Evolutionary conservation across 2,329 filamentous ascomycete genomes (phyloP).

Genomic region (Coniosporium uncinatum): DNA sequence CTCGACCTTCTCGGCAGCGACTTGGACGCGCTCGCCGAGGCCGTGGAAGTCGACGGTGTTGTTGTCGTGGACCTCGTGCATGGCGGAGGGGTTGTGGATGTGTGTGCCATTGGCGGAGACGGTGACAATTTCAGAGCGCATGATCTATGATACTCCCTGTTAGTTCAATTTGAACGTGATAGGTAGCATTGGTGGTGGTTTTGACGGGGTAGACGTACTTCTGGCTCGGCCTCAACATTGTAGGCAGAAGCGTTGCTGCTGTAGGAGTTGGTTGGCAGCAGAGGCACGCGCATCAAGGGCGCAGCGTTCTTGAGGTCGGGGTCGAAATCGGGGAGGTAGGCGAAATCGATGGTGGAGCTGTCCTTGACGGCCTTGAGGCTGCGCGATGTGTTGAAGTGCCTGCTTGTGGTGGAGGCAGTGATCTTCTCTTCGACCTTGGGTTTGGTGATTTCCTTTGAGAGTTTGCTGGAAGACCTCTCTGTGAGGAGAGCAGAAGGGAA

Average conservation of each 20-base stretch:
- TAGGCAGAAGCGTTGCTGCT: not conserved
- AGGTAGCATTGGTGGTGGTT: not conserved
- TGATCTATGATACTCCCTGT: conserved; percentile 22
- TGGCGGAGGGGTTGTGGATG: conserved; percentile 42
- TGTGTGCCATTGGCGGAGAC: conserved; percentile 41
- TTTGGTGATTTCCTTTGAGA: conserved; percentile 26
- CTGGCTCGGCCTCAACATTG: not conserved
- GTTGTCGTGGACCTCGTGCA: conserved; percentile 54
- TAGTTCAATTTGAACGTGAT: not conserved
- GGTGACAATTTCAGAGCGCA: conserved; percentile 52
- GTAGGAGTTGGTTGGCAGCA: conserved; percentile 33
- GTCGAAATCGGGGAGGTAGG: conserved; percentile 49
- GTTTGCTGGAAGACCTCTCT: conserved; percentile 44
- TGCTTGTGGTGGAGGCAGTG: conserved; percentile 11
- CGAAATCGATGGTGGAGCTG: conserved; percentile 57
- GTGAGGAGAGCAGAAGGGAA: conserved; percentile 42
- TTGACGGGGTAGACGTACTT: not conserved
- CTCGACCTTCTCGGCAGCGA: conserved; percentile 19
- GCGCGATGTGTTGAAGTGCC: conserved; percentile 58
- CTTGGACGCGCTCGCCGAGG: conserved; percentile 42
- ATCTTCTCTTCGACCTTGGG: conserved; percentile 48
- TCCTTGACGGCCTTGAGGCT: conserved; percentile 50
- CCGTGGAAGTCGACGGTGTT: conserved; percentile 50
- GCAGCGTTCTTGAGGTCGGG: conserved; percentile 30
- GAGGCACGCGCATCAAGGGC: conserved; percentile 38